Evolutionary conservation across 1,284 basidiomycete genomes (phyloP), one percentile per base, ranked within the genome.

Genomic region (Cutaneotrichosporon arboriforme): DNA sequence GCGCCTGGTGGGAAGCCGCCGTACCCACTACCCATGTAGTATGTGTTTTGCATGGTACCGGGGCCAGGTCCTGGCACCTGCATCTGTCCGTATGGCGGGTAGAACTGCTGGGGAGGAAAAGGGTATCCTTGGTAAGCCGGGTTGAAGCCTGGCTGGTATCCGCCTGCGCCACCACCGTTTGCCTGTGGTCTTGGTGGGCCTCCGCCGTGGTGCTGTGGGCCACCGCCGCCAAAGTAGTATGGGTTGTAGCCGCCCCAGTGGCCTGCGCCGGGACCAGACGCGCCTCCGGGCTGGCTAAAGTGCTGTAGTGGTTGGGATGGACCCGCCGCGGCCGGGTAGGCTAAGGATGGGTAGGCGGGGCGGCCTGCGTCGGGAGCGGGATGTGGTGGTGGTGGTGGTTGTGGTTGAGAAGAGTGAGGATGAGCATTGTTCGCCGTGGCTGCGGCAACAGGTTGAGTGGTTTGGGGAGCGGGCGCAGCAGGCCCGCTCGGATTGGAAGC

Each of bases 1-100:
- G 35, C 49, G 34, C n/a, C n/a, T n/a, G 36, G 35, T 4, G 39
- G 44, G 34, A 39, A 54, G 23, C 43, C 43, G 17, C 34, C 31
- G 33, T 47, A 46, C 31, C 51, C 52, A 20, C 39, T 35, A 4
- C 41, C 46, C 34, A 51, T 44, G 38, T 55, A 60, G 53, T 67
- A 70, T 4, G 61, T 66, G 51, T 71, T 71, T 58, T 73, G 71
- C 67, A 73, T 69, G 2, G 69, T 70, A 36, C 60, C 65, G 2
- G 70, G 70, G 15, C 71, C 71, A 2, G 70, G 60, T 4, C 60
- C 60, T 14, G 60, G 68, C 8, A 65, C 63, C 7, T 67, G 69
- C 60, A 67, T 61, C 37, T 62, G 64, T 18, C 54, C 56, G 39
- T 62, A 60, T 4, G 49, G 59, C 22, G 42, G 55, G 51, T 51